Evolutionary conservation across 495 filamentous ascomycete genomes (phyloP).

Genomic region (Xylaria flabelliformis): DNA sequence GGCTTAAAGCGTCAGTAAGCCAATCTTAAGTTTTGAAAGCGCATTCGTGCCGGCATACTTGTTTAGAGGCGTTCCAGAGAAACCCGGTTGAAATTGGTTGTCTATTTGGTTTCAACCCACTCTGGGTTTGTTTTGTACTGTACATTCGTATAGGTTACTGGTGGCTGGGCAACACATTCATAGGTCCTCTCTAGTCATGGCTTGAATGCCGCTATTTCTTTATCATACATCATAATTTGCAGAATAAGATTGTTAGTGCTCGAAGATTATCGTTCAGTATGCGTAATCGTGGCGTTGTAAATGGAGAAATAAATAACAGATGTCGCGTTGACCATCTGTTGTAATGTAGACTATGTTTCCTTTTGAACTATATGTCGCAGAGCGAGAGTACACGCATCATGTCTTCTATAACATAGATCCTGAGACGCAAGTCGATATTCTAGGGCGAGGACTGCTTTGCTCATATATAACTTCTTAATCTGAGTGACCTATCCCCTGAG

Average conservation of each 20-base stretch:
- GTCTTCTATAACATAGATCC: no score
- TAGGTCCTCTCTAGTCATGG: conserved; percentile 29
- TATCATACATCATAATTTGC: conserved; percentile 14
- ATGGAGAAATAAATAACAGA: neutral
- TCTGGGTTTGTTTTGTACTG: conserved; percentile 48
- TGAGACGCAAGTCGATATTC: no score
- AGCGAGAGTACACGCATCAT: no score
- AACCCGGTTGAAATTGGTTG: conserved; percentile 19
- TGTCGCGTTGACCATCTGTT: neutral
- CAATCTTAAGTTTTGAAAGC: neutral
- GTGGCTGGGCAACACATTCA: conserved; percentile 37
- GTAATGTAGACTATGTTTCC: neutral
- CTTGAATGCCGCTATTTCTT: conserved; percentile 32
- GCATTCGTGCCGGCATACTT: neutral
- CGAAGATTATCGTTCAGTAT: neutral
- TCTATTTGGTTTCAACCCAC: conserved; percentile 33
- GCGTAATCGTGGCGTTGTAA: no score
- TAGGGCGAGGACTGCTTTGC: no score
- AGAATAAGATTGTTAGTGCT: neutral
- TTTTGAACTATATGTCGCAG: no score
- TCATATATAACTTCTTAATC: no score
- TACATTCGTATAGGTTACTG: conserved; percentile 42
- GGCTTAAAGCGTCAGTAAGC: conserved; percentile 36
- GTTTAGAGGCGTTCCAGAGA: conserved; percentile 24
- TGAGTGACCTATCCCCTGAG: no score